Evolutionary conservation across 192 early-diverging fungal species (phyloP).

Genomic region (Coemansia sp.): DNA sequence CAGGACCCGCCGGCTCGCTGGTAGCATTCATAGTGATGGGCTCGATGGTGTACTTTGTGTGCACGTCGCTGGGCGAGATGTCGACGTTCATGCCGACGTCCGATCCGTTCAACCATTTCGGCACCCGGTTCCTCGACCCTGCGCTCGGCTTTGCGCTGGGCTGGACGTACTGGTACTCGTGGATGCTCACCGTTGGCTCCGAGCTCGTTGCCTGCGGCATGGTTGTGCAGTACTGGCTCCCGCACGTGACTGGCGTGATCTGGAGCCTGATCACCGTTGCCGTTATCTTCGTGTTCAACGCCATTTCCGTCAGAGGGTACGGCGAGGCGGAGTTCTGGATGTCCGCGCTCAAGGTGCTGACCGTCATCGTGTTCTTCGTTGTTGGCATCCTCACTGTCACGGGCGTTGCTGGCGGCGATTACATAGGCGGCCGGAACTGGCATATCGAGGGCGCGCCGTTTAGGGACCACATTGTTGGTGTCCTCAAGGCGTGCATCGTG

Average conservation of each 20-base stretch:
- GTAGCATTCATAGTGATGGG: conserved; percentile 75
- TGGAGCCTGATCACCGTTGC: conserved; percentile 61
- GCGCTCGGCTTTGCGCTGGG: conserved; percentile 71
- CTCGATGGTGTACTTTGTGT: conserved; percentile 69
- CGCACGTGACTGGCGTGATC: conserved; percentile 37
- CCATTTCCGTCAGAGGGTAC: conserved; percentile 74
- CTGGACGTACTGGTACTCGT: conserved; percentile 73
- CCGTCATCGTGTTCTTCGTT: conserved; percentile 80
- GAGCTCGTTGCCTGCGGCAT: conserved; percentile 83
- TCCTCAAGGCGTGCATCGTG: conserved; percentile 69
- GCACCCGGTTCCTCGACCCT: conserved; percentile 82
- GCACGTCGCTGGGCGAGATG: conserved; percentile 87
- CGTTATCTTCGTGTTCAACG: conserved; percentile 71
- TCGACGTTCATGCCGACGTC: conserved; percentile 78
- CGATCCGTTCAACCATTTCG: conserved; percentile 81
- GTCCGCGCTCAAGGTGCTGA: conserved; percentile 77
- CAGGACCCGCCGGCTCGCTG: conserved; percentile 79
- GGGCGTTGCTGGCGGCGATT: conserved; percentile 62
- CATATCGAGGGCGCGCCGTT: conserved; percentile 67
- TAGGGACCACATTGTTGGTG: conserved; percentile 61
- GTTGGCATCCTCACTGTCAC: conserved; percentile 72
- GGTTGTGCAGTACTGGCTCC: conserved; percentile 77
- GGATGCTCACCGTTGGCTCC: conserved; percentile 72
- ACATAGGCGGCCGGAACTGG: conserved; percentile 69
- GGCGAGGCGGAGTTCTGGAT: conserved; percentile 91